Evolutionary conservation across 2,329 filamentous ascomycete species (phyloP), one percentile per base, ranked within the genome.

Genomic region (Alternaria alternata): DNA sequence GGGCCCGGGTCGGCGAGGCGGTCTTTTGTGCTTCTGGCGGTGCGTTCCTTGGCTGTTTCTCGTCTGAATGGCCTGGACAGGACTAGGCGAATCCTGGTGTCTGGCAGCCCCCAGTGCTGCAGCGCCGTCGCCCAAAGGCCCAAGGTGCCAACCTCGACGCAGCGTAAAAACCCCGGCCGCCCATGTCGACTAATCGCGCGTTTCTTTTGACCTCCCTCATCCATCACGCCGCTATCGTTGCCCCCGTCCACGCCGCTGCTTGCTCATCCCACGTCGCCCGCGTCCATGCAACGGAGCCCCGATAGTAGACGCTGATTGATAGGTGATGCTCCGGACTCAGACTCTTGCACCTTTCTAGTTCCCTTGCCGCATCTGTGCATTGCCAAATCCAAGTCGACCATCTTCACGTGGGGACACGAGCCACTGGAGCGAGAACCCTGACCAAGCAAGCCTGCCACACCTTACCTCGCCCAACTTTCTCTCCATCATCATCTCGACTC

Each of bases 381-480:
- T 36, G 49, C 32, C 38, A 49, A 42, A 57, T 54, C 54, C 53
- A 53, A 42, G 7, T 7, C 39, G 5, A 14, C 39, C 55, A 57
- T 55, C 57, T 71, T 73, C 70, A 57, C 73, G 73, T 74, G 72
- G 69, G 63, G 65, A 68, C 68, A 69, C 69, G 64, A 67, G 66
- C 66, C 67, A 48, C 53, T 43, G 41, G 14, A 36, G 34, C 59
- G 55, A 46, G 55, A 53, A 54, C 55, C 55, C 49, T 58, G 55
- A 53, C 55, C 49, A 36, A 28, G 32, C 49, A 36, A 32, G 32
- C 34, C 54, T 52, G 54, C 28, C 54, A 52, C 54, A 41, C 28
- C 54, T 57, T 48, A 48, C 28, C 54, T 57, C 54, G 54, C 54
- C 54, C 54, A 57, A 53, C 55, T 34, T 34, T 32, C 34, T 58